Evolutionary conservation across 1,284 basidiomycete species (phyloP).

Genomic region (Rhodotorula sp.): DNA sequence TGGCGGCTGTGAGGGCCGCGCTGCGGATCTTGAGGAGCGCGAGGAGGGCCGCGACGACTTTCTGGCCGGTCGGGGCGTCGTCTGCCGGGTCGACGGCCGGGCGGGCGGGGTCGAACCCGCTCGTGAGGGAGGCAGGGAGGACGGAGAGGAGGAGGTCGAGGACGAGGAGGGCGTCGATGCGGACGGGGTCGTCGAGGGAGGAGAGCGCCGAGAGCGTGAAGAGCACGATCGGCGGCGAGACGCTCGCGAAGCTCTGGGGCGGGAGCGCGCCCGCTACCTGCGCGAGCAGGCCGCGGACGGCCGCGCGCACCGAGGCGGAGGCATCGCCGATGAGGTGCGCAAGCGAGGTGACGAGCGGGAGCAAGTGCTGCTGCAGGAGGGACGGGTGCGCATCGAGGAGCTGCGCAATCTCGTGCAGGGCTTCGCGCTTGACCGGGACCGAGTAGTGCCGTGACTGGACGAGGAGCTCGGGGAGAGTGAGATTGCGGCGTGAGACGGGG

Average conservation of each 20-base stretch:
- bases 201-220: conserved; percentile 89
- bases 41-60: conserved; percentile 8
- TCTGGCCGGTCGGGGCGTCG: not conserved
- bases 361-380: conserved; percentile 35
- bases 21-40: conserved; percentile 10
- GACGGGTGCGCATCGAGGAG: conserved; percentile 24
- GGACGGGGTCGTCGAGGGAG: conserved; percentile 90
- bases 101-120: conserved; percentile 60
- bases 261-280: conserved; percentile 10
- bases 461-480: conserved; percentile 76
- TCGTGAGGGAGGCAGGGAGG: conserved; percentile 68
- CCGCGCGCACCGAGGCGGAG: conserved; percentile 3
- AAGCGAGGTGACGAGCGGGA: conserved; percentile 24
- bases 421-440: conserved; percentile 66
- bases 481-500: conserved; percentile 74
- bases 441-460: conserved; percentile 82
- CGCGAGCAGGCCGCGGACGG: conserved; percentile 4
- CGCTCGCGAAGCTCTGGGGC: conserved; percentile 39
- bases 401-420: conserved; percentile 32
- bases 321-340: conserved; percentile 34
- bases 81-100: not conserved
- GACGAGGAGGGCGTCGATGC: conserved; percentile 83
- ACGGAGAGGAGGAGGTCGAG: conserved; percentile 70
- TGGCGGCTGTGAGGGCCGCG: not conserved
- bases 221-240: conserved; percentile 60